Conservation (phyloP, 2,329 filamentous ascomycete genomes). For the Penicillium nordicum region DNA sequence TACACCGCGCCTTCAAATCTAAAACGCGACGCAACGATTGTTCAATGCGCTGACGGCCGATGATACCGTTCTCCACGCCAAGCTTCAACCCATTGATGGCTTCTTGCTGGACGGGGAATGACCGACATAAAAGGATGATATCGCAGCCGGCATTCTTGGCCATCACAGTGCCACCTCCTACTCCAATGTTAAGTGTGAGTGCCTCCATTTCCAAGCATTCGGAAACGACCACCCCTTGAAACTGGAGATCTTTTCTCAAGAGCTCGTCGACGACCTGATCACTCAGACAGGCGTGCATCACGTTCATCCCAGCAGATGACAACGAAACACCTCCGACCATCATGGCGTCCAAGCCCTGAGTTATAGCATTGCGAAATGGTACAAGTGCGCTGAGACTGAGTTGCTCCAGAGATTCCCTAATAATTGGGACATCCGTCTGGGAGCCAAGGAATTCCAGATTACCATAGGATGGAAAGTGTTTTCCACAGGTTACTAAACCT, state of each 20-base stretch:
- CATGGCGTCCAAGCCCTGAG: constrained; percentile 84
- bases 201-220: constrained; percentile 98
- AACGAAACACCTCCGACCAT: constrained; percentile 95
- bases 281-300: constrained; percentile 90
- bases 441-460: constrained; percentile 92
- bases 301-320: constrained; percentile 84
- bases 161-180: constrained; percentile 95
- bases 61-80: constrained; percentile 85
- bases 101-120: constrained; percentile 84
- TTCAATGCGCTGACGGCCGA: constrained; percentile 73
- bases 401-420: constrained; percentile 90
- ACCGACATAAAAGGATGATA: constrained; percentile 80
- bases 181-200: constrained; percentile 91
- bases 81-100: constrained; percentile 86
- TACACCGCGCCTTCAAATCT: constrained; percentile 76
- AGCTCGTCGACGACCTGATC: constrained; percentile 91
- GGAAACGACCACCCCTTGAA: constrained; percentile 88
- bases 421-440: constrained; percentile 87
- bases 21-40: constrained; percentile 77
- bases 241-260: constrained; percentile 81
- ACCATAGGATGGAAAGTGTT: constrained; percentile 95
- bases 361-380: constrained; percentile 86
- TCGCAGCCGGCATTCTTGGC: constrained; percentile 96
- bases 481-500: constrained; percentile 83
- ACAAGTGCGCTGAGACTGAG: constrained; percentile 87